Conservation (phyloP, 2,329 filamentous ascomycete genomes). For the Xylariaceae sp. region DNA sequence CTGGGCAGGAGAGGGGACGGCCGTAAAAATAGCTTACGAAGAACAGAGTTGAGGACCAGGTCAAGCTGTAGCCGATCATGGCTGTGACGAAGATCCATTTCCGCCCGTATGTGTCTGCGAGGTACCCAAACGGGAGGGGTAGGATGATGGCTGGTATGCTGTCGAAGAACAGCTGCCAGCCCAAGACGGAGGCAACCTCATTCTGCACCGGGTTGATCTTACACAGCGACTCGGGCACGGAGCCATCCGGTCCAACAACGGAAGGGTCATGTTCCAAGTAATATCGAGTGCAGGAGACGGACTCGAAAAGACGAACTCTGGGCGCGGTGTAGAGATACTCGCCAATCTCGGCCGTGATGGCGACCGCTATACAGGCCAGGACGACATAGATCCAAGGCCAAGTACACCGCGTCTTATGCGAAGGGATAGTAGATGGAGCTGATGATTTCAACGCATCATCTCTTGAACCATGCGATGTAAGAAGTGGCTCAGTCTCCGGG, state of each 20-base stretch:
- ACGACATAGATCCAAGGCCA: slow-evolving; percentile 13
- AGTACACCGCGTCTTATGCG: slow-evolving; percentile 7
- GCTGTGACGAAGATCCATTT: slow-evolving; percentile 12
- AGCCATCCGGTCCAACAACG: slow-evolving; percentile 5
- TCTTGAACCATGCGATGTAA: not conserved
- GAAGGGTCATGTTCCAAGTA: slow-evolving; percentile 9
- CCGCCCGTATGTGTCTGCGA: slow-evolving; percentile 12
- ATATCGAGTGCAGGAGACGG: slow-evolving; percentile 11
- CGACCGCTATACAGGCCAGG: slow-evolving; percentile 1
- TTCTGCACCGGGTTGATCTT: slow-evolving; percentile 14
- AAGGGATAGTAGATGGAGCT: not conserved
- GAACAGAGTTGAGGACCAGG: slow-evolving; percentile 5
- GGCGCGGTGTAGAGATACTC: slow-evolving; percentile 15
- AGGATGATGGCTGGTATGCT: slow-evolving; percentile 12
- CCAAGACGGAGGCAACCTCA: slow-evolving; percentile 11
- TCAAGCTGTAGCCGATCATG: slow-evolving; percentile 7
- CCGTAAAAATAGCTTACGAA: slow-evolving; percentile 3
- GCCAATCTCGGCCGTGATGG: slow-evolving; percentile 8
- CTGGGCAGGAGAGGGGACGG: no score
- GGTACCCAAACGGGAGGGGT: slow-evolving; percentile 10
- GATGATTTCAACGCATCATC: not conserved
- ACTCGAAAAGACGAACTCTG: slow-evolving; percentile 16
- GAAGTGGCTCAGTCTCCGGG: slow-evolving; percentile 2
- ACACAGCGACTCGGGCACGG: slow-evolving; percentile 14
- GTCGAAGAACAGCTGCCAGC: slow-evolving; percentile 16